phyloP scores from a whole-genome alignment of 163 green algal genomes.

The Trebouxia gelatinosa region DNA sequence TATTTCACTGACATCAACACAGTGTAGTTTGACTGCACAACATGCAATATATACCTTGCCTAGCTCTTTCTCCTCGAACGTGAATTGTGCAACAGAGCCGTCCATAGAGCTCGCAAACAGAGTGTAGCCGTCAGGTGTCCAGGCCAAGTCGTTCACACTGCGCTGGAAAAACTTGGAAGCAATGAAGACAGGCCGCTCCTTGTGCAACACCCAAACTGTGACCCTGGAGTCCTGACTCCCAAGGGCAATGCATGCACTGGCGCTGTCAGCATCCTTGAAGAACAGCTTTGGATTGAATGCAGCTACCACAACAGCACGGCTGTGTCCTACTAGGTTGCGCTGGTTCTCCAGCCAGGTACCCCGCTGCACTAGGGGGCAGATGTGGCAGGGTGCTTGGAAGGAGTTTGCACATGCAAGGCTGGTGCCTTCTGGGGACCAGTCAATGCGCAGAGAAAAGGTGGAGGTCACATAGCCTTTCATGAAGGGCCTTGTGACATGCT shows the following conservation, averaged over 20 bases:
- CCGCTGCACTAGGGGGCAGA: conserved; percentile 58
- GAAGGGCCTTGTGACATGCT: conserved; percentile 38
- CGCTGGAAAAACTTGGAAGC: conserved; percentile 58
- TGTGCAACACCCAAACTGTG: conserved; percentile 37
- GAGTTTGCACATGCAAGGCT: conserved; percentile 58
- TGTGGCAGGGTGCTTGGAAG: conserved; percentile 57
- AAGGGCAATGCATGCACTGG: conserved; percentile 47
- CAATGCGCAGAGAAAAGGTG: conserved; percentile 75
- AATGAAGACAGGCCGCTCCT: conserved; percentile 51
- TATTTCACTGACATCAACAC: too few species aligned
- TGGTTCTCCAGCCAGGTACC: conserved; percentile 53
- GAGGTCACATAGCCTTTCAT: conserved; percentile 30
- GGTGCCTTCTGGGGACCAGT: conserved; percentile 68
- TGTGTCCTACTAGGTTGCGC: conserved; percentile 70
- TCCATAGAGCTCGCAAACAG: conserved; percentile 82
- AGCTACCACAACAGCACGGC: conserved; percentile 63
- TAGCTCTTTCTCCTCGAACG: conserved; percentile 70
- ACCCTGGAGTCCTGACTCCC: conserved; percentile 67
- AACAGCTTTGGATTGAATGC: conserved; percentile 79
- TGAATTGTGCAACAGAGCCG: conserved; percentile 50
- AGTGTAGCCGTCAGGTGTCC: conserved; percentile 72
- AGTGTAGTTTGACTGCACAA: not conserved
- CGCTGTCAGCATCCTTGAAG: conserved; percentile 34
- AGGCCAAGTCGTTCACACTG: conserved; percentile 76
- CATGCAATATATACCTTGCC: conserved; percentile 52